phyloP scores from a whole-genome alignment of 352 stramenopile species.

The Blastocystis sp. region DNA sequence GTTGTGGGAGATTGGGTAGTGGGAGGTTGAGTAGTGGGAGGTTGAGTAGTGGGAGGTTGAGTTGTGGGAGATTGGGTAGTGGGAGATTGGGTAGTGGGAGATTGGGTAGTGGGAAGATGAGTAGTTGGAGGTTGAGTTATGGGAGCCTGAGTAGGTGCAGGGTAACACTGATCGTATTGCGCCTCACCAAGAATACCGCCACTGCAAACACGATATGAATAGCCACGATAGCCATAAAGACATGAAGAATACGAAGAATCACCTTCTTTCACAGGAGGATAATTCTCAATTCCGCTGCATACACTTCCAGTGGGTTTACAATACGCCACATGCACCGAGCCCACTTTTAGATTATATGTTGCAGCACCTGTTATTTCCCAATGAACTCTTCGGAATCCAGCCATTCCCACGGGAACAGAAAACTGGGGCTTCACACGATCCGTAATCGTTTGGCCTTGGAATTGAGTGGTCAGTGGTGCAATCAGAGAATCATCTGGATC shows the following conservation, averaged over 20 bases:
- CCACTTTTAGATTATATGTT: background rate
- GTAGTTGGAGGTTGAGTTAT: too few relatives aligned
- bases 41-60: too few relatives aligned
- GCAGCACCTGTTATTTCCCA: background rate
- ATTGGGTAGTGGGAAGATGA: background rate
- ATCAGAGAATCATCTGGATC: background rate
- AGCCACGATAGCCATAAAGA: constrained; percentile 23
- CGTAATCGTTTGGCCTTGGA: background rate
- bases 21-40: background rate
- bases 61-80: too few relatives aligned
- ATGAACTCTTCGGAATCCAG: background rate
- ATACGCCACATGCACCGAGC: background rate
- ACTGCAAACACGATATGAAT: constrained; percentile 21
- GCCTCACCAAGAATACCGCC: background rate
- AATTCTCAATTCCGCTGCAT: background rate
- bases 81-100: too few relatives aligned
- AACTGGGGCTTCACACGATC: background rate
- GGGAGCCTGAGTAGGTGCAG: background rate
- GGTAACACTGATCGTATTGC: background rate
- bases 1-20: background rate
- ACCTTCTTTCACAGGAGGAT: constrained; percentile 14
- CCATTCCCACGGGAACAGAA: background rate
- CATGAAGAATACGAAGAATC: background rate
- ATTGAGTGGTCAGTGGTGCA: background rate
- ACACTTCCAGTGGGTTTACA: background rate